Evolutionary conservation across 1,284 basidiomycete species (phyloP).

Genomic region (Trametes hirsuta): DNA sequence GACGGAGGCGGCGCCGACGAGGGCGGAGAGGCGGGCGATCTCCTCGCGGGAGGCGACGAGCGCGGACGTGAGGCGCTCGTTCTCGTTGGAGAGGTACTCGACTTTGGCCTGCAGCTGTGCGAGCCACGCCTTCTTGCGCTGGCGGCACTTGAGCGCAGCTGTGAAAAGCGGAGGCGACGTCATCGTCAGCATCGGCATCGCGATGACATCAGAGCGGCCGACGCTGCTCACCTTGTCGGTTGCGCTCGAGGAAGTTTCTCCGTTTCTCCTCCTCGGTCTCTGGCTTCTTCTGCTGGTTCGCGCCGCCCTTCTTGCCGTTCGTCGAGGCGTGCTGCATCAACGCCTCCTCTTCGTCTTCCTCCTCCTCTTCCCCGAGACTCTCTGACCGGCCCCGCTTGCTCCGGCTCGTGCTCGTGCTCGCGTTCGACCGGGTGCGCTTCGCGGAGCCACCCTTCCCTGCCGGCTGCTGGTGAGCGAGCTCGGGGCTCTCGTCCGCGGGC

Average conservation of each 20-base stretch:
- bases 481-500: constrained; percentile 37
- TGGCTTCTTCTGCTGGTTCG: constrained; percentile 59
- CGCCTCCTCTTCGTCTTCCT: constrained; percentile 52
- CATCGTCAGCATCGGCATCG: constrained; percentile 2
- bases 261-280: constrained; percentile 97
- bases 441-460: constrained; percentile 17
- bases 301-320: constrained; percentile 32
- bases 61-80: constrained; percentile 85
- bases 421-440: constrained; percentile 53
- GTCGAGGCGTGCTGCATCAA: constrained; percentile 38
- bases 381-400: constrained; percentile 27
- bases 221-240: constrained; percentile 78
- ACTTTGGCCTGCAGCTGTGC: constrained; percentile 91
- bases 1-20: constrained; percentile 68
- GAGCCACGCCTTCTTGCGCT: constrained; percentile 98
- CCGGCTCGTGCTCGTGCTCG: constrained; percentile 24
- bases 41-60: constrained; percentile 81
- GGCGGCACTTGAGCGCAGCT: constrained; percentile 98
- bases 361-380: constrained; percentile 49
- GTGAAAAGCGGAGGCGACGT: neutral
- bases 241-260: constrained; percentile 92
- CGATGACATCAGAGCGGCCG: neutral
- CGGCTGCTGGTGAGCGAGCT: constrained; percentile 31
- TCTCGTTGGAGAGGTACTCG: constrained; percentile 89
- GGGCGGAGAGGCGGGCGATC: constrained; percentile 73